Evolutionary conservation across 768 basidiomycete genomes (phyloP), one percentile per base, ranked within the genome.

Genomic region (Naematelia aurantialba): DNA sequence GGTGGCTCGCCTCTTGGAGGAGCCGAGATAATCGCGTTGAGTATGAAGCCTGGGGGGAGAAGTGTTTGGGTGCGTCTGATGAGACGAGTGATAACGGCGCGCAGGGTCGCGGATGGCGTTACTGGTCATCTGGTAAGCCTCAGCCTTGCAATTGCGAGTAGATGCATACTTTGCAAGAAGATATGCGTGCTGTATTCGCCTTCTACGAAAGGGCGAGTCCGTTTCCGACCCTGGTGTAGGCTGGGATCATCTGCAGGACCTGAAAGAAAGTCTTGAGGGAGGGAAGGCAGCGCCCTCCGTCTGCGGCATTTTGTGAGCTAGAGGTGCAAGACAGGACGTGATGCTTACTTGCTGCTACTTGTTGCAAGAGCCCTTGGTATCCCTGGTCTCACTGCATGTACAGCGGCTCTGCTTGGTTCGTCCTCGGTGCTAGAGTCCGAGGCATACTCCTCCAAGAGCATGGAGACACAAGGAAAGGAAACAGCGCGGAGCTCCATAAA

Each of bases 171-270:
- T 0, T 86, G 83, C 11, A 90, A 79, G 71, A 87, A 93, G 54
- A 92, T 81, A 78, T 93, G 84, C 3, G 87, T 81, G 0, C 86
- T 85, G 72, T 84, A 93, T 70, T 93, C 91, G 0, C 93, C 93
- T 12, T 90, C 87, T 3, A 91, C 85, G 70, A 90, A 89, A 1
- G 90, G 89, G 0, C 80, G 81, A 0, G 85, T 80, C 27, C 93
- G 84, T 48, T 80, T 80, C 27, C 92, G 84, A 13, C 93, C 93
- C 79, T 93, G 91, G 73, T 96, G 92, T 14, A 84, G 78, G 2
- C 85, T 78, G 1, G 91, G 91, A 67, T 89, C 79, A 72, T 92
- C 89, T 4, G 83, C 72, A 0, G 87, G 89, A 0, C 66, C 74
- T 45, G 81, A 17, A 39, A 39, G 8, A 17, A 39, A 39, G 34